Evolutionary conservation across 192 early-diverging fungal species (phyloP), one percentile per base, ranked within the genome.

Genomic region (Coemansia sp.): DNA sequence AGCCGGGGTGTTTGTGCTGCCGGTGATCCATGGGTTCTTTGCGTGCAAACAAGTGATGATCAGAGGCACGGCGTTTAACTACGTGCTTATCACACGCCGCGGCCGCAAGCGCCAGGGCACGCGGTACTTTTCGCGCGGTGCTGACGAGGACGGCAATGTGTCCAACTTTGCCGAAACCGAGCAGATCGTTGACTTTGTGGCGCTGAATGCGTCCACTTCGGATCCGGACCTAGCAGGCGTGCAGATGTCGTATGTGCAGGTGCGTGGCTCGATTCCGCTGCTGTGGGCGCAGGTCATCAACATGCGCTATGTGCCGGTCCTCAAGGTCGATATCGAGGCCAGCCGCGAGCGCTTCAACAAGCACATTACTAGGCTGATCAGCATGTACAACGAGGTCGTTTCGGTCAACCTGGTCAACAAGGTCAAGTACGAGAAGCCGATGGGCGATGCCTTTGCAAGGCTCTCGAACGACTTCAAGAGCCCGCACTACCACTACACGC

Each of bases 161-260:
- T 92, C 97, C 39, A 99, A 99, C 77, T 97, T 87, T 76, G 93
- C 94, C 9, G 97, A 99, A 81, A 98, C 95, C 3, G 96, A 99
- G 71, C 95, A 97, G 84, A 81, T 98, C 52, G 85, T 94, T 7
- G 75, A 89, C 58, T 85, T 85, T 55, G 87, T 87, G 28, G 76
- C 80, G 12, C 57, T 52, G 18, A 71, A 48, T 42, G 53, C 76
- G 15, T 58, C 40, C 42, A 58, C 58, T 25, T 51, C 64, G 20
- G 48, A 65, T 42, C 63, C 59, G 3, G 34, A 49, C 20, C 58
- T 80, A 1, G 67, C 68, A 25, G 72, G 72, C 49, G 64, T 70
- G 59, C 58, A 68, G 52, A 57, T 90, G 64, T 86, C 94, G 1
- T 94, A 94, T 81, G 90, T 97, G 33, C 96, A 99, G 69, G 93